phyloP scores from a whole-genome alignment of 768 basidiomycete species.

The Hortiboletus flavorubellus region DNA sequence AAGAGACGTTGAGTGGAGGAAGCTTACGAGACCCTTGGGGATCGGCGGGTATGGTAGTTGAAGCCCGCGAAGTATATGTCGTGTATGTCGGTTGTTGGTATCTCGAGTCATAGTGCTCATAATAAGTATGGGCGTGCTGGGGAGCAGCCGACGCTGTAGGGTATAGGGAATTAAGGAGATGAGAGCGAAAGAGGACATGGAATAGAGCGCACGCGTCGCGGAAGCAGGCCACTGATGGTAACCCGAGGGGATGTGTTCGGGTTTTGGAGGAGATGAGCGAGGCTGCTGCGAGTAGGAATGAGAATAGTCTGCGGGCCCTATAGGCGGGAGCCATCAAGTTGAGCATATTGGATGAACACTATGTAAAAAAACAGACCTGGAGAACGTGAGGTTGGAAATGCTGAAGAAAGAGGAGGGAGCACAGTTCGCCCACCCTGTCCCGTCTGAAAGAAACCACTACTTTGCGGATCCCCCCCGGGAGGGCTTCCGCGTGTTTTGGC shows the following conservation, averaged over 20 bases:
- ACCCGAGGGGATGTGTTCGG: conserved; percentile 50
- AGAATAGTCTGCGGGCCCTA: conserved; percentile 58
- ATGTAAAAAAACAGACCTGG: conserved; percentile 75
- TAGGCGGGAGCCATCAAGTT: conserved; percentile 52
- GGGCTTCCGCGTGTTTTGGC: conserved; percentile 61
- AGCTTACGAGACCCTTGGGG: conserved; percentile 54
- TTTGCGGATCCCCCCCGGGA: conserved; percentile 60
- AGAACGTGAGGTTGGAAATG: conserved; percentile 87
- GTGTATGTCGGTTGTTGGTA: conserved; percentile 40
- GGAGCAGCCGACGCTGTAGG: conserved; percentile 39
- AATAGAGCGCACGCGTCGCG: conserved; percentile 32
- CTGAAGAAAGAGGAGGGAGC: conserved; percentile 81
- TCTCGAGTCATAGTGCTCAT: conserved; percentile 55
- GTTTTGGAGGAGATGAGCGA: conserved; percentile 59
- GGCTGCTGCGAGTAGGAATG: conserved; percentile 64
- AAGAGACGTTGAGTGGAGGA: conserved; percentile 50
- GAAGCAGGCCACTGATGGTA: conserved; percentile 45
- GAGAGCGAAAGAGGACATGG: conserved; percentile 10
- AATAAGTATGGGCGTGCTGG: conserved; percentile 47
- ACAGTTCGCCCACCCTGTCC: conserved; percentile 89
- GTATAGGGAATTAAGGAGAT: neutral
- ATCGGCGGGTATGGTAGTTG: conserved; percentile 46
- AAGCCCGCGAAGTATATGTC: conserved; percentile 46
- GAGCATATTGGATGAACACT: conserved; percentile 53
- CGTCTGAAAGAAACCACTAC: conserved; percentile 65